phyloP scores from a whole-genome alignment of 495 filamentous ascomycete species.

The Chlorociboria aeruginascens region DNA sequence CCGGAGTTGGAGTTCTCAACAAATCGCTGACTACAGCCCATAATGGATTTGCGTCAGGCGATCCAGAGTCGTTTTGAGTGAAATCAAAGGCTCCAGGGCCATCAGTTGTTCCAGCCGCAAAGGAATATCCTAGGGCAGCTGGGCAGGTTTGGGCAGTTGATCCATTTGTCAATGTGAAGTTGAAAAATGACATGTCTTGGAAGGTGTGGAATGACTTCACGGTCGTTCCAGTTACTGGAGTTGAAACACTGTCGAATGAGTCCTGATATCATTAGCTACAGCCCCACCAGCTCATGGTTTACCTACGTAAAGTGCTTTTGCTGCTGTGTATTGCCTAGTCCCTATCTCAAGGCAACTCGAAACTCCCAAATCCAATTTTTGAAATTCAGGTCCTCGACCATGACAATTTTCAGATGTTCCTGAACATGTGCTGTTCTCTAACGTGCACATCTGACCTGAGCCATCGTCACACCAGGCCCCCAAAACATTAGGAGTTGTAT shows the following conservation, averaged over 20 bases:
- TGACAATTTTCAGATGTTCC: conserved; percentile 66
- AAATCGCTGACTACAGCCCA: conserved; percentile 70
- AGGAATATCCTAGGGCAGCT: conserved; percentile 84
- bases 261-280: conserved; percentile 19
- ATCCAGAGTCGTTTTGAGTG: conserved; percentile 66
- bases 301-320: conserved; percentile 45
- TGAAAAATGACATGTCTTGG: conserved; percentile 46
- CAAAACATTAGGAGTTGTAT: conserved; percentile 78
- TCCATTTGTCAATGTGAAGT: conserved; percentile 65
- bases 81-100: conserved; percentile 91
- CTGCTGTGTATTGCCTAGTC: conserved; percentile 49
- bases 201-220: conserved; percentile 32
- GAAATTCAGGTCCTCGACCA: conserved; percentile 67
- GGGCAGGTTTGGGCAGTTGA: conserved; percentile 68
- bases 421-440: conserved; percentile 64
- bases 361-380: conserved; percentile 53
- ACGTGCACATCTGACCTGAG: conserved; percentile 49
- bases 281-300: conserved; percentile 18
- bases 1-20: conserved; percentile 54
- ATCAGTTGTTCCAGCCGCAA: conserved; percentile 89
- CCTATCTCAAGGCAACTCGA: conserved; percentile 68
- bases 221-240: conserved; percentile 31
- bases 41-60: conserved; percentile 50
- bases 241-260: conserved; percentile 26
- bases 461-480: conserved; percentile 77